Evolutionary conservation across 805 yeast genomes (phyloP), one percentile per base, ranked within the genome.

Genomic region (Jamesozyma piceae): DNA sequence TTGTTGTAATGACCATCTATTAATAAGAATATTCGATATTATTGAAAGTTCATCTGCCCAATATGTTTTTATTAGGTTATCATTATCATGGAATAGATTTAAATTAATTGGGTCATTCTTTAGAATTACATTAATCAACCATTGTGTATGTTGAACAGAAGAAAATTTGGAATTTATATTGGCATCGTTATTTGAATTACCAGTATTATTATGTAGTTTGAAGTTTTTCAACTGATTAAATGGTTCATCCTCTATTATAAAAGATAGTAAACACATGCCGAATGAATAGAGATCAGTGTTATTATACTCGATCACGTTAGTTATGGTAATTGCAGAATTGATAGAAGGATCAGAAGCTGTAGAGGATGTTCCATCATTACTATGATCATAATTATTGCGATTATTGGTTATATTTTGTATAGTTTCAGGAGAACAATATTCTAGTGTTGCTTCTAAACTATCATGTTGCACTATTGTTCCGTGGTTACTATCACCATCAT

Each of bases 381-480:
- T 28, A 18, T 28, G 13, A 31, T 21, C 30, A 18, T 28, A 8
- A 31, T 21, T 19, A 10, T 6, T 19, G 5, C 31, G 18, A 3
- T 18, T 38, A 21, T 26, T 30, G 2, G 27, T 20, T 11, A 19
- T 22, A n/a, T 35, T 38, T 31, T 27, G 17, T 10, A 34, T 35
- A 18, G 49, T 35, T 27, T 52, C 53, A 4, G 54, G 53, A 17
- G 53, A 44, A 43, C 53, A 52, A 38, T 52, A 52, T 24, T 52
- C 54, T 29, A 49, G 37, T 6, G 57, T 52, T 10, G 52, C 39
- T 4, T 45, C 46, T n/a, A 51, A 34, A 19, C 35, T 33, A 9
- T 29, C 17, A 21, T 43, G 19, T 8, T 33, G 19, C 26, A n/a
- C 18, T 41, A 5, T 20, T 33, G 11, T 15, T 5, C 17, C 17